These are phyloP conservation scores for Sechiopsis laciniata DNA, from an alignment of 306 rosid species.

Conservation along the genomic window DNA sequence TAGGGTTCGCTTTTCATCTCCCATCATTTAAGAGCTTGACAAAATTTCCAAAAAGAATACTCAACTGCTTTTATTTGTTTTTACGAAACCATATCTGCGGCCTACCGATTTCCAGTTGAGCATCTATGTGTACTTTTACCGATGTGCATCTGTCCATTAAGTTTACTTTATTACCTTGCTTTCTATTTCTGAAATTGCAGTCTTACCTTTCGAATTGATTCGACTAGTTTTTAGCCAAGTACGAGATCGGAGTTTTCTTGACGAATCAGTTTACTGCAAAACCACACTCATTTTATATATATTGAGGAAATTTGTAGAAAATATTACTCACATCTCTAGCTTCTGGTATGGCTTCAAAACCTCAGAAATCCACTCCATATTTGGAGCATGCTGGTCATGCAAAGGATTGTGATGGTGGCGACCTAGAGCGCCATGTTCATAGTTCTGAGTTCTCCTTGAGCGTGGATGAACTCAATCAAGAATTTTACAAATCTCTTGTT, in stretches of 20 bases:
- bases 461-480: slow-evolving; percentile 7
- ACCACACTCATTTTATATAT: neutral
- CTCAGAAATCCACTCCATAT: slow-evolving; percentile 13
- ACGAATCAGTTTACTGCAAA: slow-evolving; percentile 7
- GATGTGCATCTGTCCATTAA: slow-evolving; percentile 10
- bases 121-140: slow-evolving; percentile 6
- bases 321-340: neutral
- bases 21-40: slow-evolving; percentile 14
- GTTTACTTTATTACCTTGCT: slow-evolving; percentile 2
- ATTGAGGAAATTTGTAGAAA: slow-evolving; percentile 11
- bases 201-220: slow-evolving; percentile 14
- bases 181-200: slow-evolving; percentile 3
- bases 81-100: neutral
- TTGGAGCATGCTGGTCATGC: slow-evolving; percentile 12
- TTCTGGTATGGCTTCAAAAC: slow-evolving; percentile 23
- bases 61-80: slow-evolving; percentile 14
- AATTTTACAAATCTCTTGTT: slow-evolving; percentile 4
- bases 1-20: neutral
- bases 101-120: slow-evolving; percentile 17
- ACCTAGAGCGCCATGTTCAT: neutral
- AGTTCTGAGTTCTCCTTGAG: slow-evolving; percentile 1
- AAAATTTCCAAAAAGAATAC: neutral
- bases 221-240: neutral
- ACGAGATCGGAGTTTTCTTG: neutral
- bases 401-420: slow-evolving; percentile 3